Evolutionary conservation across 257 asterid genomes (phyloP).

Genomic region (Gentiana dahurica): DNA sequence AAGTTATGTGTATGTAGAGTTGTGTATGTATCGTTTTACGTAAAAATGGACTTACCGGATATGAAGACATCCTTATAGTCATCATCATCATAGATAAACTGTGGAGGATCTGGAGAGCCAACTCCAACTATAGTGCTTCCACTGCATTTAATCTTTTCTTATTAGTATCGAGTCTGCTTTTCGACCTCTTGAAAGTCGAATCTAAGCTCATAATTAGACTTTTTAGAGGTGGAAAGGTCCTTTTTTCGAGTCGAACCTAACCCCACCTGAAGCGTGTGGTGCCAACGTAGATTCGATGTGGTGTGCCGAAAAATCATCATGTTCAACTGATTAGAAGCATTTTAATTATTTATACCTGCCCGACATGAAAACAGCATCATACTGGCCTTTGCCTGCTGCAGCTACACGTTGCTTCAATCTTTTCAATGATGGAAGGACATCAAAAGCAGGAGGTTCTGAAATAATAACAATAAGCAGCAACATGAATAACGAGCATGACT

Average conservation of each 20-base stretch:
- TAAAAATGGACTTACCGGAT: constrained; percentile 42
- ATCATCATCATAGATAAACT: constrained; percentile 72
- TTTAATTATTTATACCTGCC: constrained; percentile 48
- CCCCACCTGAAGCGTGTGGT: too few relatives aligned
- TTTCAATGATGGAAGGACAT: constrained; percentile 78
- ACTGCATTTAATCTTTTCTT: constrained; percentile 28
- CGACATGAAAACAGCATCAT: constrained; percentile 90
- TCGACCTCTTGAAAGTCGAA: too few relatives aligned
- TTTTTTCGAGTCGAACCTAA: too few relatives aligned
- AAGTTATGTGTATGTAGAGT: too few relatives aligned
- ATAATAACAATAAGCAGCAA: not conserved
- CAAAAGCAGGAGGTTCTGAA: constrained; percentile 89
- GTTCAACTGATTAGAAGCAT: too few relatives aligned
- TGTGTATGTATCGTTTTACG: too few relatives aligned
- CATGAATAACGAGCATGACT: not conserved
- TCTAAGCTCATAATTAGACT: too few relatives aligned
- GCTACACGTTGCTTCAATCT: constrained; percentile 70
- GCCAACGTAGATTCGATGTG: too few relatives aligned
- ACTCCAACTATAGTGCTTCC: constrained; percentile 95
- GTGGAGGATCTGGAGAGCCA: constrained; percentile 94
- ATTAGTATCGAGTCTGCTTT: too few relatives aligned
- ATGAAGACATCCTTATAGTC: constrained; percentile 74
- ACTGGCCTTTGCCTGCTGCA: constrained; percentile 84
- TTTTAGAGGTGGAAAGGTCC: too few relatives aligned
- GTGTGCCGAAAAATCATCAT: too few relatives aligned